A percentile compares a stretch with the other conserved stretches of the same genome.
phyloP scores from a whole-genome alignment of 2,329 filamentous ascomycete species.

The Trichoderma brevicompactum region DNA sequence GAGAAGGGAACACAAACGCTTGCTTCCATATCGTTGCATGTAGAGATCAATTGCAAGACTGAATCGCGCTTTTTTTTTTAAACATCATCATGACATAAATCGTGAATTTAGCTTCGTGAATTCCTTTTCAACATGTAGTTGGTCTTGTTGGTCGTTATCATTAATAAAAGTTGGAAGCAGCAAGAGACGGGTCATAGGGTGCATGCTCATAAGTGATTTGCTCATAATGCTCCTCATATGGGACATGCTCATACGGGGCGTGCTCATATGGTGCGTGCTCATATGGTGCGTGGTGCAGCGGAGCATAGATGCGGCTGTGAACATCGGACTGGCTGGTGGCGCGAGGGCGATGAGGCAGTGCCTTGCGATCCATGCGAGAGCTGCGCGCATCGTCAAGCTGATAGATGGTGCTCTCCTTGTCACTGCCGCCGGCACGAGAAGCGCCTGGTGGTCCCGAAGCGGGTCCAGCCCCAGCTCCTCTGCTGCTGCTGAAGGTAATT shows the following conservation, averaged over 20 bases:
- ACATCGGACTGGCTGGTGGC: constrained; percentile 57
- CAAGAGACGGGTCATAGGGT: constrained; percentile 39
- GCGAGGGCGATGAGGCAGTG: constrained; percentile 50
- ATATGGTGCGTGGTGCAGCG: constrained; percentile 38
- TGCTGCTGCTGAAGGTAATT: constrained; percentile 56
- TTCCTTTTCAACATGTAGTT: constrained; percentile 28
- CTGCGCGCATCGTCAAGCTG: constrained; percentile 51
- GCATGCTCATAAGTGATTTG: constrained; percentile 30
- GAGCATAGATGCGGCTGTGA: constrained; percentile 42
- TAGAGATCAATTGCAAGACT: constrained; percentile 31
- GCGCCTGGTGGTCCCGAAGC: constrained; percentile 30
- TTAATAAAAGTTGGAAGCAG: constrained; percentile 40
- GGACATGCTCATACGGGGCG: constrained; percentile 38
- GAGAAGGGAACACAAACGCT: constrained; percentile 25
- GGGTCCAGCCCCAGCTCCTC: constrained; percentile 29
- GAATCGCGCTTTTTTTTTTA: constrained; percentile 26
- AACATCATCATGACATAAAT: constrained; percentile 12
- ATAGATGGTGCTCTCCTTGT: constrained; percentile 55
- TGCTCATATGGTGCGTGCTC: constrained; percentile 42
- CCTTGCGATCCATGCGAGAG: constrained; percentile 48
- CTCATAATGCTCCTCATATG: constrained; percentile 30
- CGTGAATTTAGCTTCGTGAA: constrained; percentile 20
- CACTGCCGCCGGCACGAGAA: constrained; percentile 54
- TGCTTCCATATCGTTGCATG: constrained; percentile 30
- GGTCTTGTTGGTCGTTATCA: constrained; percentile 38